These are phyloP conservation scores for Tylopilus felleus DNA, from an alignment of 768 basidiomycete species.

Conservation along the genomic window DNA sequence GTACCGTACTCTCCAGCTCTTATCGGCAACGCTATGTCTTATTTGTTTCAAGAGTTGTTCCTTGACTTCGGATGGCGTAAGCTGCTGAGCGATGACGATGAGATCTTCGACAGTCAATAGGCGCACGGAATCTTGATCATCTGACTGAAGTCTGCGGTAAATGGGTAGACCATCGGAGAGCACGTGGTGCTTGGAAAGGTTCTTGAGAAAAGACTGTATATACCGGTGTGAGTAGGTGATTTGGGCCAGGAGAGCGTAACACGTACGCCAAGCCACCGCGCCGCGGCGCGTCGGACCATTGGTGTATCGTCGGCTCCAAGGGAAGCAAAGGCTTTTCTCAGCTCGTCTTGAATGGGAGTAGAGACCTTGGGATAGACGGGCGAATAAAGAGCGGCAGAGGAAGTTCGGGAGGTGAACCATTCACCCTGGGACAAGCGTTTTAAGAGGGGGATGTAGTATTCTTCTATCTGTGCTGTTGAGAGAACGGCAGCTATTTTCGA, in stretches of 20 bases:
- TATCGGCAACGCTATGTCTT: slow-evolving; percentile 84
- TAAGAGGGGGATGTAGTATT: slow-evolving; percentile 87
- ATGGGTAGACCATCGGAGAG: slow-evolving; percentile 85
- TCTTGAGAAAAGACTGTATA: slow-evolving; percentile 70
- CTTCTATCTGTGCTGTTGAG: slow-evolving; percentile 77
- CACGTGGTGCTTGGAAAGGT: slow-evolving; percentile 76
- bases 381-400: slow-evolving; percentile 89
- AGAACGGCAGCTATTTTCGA: slow-evolving; percentile 82
- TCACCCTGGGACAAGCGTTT: slow-evolving; percentile 88
- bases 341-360: slow-evolving; percentile 72
- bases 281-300: slow-evolving; percentile 96
- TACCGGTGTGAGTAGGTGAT: slow-evolving; percentile 10
- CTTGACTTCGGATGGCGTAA: slow-evolving; percentile 86
- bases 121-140: slow-evolving; percentile 98
- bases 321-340: slow-evolving; percentile 78
- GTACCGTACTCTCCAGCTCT: slow-evolving; percentile 98
- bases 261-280: slow-evolving; percentile 93
- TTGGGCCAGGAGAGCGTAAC: not conserved
- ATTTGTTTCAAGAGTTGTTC: slow-evolving; percentile 87
- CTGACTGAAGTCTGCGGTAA: slow-evolving; percentile 89
- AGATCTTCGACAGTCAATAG: slow-evolving; percentile 93
- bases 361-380: slow-evolving; percentile 84
- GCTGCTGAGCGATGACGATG: slow-evolving; percentile 84
- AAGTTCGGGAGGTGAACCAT: slow-evolving; percentile 98
- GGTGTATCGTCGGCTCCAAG: slow-evolving; percentile 94